These are phyloP conservation scores for Yarrowia porcina DNA, from an alignment of 805 yeast genomes.

Conservation along the genomic window DNA sequence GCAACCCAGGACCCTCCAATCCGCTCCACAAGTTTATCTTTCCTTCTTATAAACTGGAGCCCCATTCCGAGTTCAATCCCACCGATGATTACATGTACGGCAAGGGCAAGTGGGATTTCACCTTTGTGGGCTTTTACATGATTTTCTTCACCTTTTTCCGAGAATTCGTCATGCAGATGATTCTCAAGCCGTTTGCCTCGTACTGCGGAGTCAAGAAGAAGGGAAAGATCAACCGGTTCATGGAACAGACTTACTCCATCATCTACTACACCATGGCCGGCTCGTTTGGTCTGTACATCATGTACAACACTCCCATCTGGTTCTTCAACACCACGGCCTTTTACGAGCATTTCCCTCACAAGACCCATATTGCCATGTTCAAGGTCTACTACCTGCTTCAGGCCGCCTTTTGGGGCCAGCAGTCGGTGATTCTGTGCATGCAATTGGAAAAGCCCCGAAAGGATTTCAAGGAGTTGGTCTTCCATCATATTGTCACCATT, in stretches of 20 bases:
- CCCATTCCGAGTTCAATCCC: slow-evolving; percentile 49
- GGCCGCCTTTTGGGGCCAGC: slow-evolving; percentile 98
- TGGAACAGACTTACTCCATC: slow-evolving; percentile 88
- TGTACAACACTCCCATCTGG: slow-evolving; percentile 85
- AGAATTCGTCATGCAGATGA: slow-evolving; percentile 82
- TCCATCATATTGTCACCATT: slow-evolving; percentile 91
- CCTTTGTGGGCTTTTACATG: slow-evolving; percentile 75
- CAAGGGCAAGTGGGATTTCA: slow-evolving; percentile 80
- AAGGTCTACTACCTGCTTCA: slow-evolving; percentile 84
- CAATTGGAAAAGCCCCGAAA: slow-evolving; percentile 94
- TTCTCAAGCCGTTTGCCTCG: slow-evolving; percentile 69
- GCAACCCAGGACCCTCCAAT: slow-evolving; percentile 57
- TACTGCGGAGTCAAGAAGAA: slow-evolving; percentile 50
- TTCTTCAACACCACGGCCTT: slow-evolving; percentile 79
- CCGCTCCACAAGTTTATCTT: slow-evolving; percentile 60
- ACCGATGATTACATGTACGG: slow-evolving; percentile 59
- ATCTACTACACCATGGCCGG: slow-evolving; percentile 77
- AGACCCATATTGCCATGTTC: slow-evolving; percentile 61
- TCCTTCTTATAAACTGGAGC: slow-evolving; percentile 51
- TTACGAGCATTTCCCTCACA: slow-evolving; percentile 80
- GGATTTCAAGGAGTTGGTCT: slow-evolving; percentile 84
- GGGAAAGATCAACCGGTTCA: slow-evolving; percentile 69
- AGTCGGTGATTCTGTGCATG: slow-evolving; percentile 73
- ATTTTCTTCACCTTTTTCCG: slow-evolving; percentile 84
- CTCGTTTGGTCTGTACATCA: slow-evolving; percentile 84